Evolutionary conservation across 2,329 filamentous ascomycete genomes (phyloP).

Genomic region (Nemania abortiva): DNA sequence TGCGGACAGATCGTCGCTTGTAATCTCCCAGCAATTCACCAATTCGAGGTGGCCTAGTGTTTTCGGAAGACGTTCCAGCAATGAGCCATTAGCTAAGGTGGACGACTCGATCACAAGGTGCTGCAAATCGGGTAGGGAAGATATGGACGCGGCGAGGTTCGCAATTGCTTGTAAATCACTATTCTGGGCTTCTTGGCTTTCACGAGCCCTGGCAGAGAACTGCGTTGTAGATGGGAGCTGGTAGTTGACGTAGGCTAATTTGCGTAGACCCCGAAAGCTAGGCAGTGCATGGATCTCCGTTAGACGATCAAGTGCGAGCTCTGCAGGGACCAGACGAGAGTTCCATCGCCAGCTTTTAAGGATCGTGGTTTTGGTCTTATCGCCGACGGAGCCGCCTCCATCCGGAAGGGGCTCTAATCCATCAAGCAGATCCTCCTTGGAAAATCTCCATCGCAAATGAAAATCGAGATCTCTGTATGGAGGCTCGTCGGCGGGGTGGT

Average conservation of each 20-base stretch:
- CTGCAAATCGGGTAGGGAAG: constrained; percentile 70
- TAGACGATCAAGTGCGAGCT: constrained; percentile 63
- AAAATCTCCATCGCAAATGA: constrained; percentile 76
- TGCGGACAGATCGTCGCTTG: constrained; percentile 71
- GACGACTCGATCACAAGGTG: constrained; percentile 81
- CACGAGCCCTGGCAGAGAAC: constrained; percentile 37
- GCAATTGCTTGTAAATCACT: constrained; percentile 50
- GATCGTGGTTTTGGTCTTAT: constrained; percentile 52
- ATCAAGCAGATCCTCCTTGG: constrained; percentile 67
- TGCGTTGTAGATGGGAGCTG: constrained; percentile 62
- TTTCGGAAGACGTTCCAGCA: constrained; percentile 77
- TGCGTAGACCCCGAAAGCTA: constrained; percentile 68
- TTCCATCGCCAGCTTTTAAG: constrained; percentile 73
- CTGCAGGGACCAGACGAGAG: constrained; percentile 62
- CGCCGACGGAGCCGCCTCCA: constrained; percentile 58
- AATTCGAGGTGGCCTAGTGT: constrained; percentile 77
- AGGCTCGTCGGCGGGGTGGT: constrained; percentile 75
- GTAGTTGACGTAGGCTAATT: constrained; percentile 72
- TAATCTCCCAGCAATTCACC: constrained; percentile 82
- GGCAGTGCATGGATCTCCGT: constrained; percentile 64
- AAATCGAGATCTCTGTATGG: constrained; percentile 71
- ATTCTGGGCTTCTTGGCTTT: constrained; percentile 46
- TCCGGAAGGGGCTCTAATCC: constrained; percentile 65
- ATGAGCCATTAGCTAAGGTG: constrained; percentile 73
- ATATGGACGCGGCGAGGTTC: constrained; percentile 61